Evolutionary conservation across 768 basidiomycete species (phyloP), one percentile per base, ranked within the genome.

Genomic region (Piloderma croceum): DNA sequence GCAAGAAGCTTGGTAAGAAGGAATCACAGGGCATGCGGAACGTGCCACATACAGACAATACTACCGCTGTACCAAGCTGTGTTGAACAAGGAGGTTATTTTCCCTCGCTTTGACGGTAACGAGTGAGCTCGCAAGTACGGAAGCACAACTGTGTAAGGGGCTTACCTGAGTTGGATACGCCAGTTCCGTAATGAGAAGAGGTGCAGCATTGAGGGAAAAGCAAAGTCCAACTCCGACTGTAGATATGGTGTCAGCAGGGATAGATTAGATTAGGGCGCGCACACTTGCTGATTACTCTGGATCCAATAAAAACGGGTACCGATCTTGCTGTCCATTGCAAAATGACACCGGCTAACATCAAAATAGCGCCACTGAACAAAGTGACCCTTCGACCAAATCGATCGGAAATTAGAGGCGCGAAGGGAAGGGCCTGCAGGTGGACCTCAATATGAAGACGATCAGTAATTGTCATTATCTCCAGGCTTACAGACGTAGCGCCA

Each of bases 31-130:
- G 7, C 31, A 23, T 6, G 18, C 15, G 20, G 41, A 39, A 32
- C 24, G 13, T 35, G 42, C 13, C 42, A 36, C 27, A 70, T 70
- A 54, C 78, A 76, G 29, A 79, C 58, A 43, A 84, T 79, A 44
- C 79, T 79, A 7, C 86, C 85, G 24, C 81, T 51, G 57, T 87
- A 87, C 85, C 85, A 88, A 36, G 70, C 73, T 0, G 80, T 70
- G 60, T 88, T 87, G 59, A 80, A 86, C 41, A 80, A 54, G 7
- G 79, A 73, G 12, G 76, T 80, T 17, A 80, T 62, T 57, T 77
- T 76, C 3, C 74, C 79, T 41, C 67, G 63, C 67, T 68, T 46
- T 18, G 25, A 31, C 23, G 15, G 24, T 41, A 22, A 21, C n/a
- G 38, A 37, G 23, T 10, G 31, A 29, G 9, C 2, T 7, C 32